phyloP scores from a whole-genome alignment of 345 rosid species.

The Carallia pectinifolia region DNA sequence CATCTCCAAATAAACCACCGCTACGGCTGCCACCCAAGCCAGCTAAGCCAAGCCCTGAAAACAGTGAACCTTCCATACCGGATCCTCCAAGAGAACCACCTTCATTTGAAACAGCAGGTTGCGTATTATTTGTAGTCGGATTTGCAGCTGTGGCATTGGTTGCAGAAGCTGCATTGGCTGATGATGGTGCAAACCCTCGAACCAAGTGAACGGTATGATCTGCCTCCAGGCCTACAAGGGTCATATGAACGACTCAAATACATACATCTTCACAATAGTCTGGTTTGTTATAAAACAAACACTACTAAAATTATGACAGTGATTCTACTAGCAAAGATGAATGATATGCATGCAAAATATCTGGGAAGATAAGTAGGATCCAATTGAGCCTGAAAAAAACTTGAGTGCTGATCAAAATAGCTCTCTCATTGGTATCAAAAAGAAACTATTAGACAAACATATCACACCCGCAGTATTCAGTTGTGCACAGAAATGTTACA shows the following conservation, averaged over 20 bases:
- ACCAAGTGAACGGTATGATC: slow-evolving; percentile 90
- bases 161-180: slow-evolving; percentile 37
- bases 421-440: too few species aligned
- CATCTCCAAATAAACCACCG: slow-evolving; percentile 47
- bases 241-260: slow-evolving; percentile 1
- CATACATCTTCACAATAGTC: background rate
- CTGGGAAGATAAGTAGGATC: too few species aligned
- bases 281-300: too few species aligned
- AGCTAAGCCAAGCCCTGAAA: slow-evolving; percentile 66
- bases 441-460: too few species aligned
- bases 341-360: too few species aligned
- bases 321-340: too few species aligned
- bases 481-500: too few species aligned
- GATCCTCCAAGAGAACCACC: slow-evolving; percentile 39
- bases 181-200: slow-evolving; percentile 54
- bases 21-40: slow-evolving; percentile 42
- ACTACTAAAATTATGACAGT: background rate
- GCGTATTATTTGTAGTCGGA: slow-evolving; percentile 38
- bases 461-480: too few species aligned
- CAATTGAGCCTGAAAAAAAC: too few species aligned
- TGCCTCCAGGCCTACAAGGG: slow-evolving; percentile 64
- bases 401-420: too few species aligned
- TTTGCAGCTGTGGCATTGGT: slow-evolving; percentile 28
- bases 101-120: slow-evolving; percentile 56
- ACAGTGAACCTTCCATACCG: slow-evolving; percentile 52